phyloP scores from a whole-genome alignment of 1,139 yeast genomes.

The Blastobotrys petasosporus region DNA sequence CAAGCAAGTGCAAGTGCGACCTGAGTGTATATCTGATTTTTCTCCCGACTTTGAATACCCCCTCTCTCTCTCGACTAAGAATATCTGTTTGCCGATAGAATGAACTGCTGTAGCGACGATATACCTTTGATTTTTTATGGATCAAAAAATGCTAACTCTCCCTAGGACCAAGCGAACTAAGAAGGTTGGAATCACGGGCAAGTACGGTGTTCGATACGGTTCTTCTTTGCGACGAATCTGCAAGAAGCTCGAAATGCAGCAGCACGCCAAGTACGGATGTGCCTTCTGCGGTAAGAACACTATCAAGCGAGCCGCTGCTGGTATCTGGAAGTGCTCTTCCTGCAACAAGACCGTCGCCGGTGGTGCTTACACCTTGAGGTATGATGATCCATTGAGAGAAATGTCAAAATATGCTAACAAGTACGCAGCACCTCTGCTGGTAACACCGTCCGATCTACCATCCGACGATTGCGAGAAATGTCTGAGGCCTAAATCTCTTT shows the following conservation, averaged over 20 bases:
- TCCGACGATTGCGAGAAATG: constrained; percentile 99
- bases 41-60: too few relatives aligned
- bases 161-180: constrained; percentile 97
- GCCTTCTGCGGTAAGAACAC: constrained; percentile 99
- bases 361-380: constrained; percentile 97
- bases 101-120: too few relatives aligned
- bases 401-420: constrained; percentile 7
- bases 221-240: constrained; percentile 99
- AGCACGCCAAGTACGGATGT: constrained; percentile 98
- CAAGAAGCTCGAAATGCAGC: constrained; percentile 98
- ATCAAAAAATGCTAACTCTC: too few relatives aligned
- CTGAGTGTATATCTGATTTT: too few relatives aligned
- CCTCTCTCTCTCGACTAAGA: too few relatives aligned
- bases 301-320: constrained; percentile 96
- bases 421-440: constrained; percentile 79
- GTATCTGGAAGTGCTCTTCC: constrained; percentile 97
- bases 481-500: constrained; percentile 79
- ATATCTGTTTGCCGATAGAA: too few relatives aligned
- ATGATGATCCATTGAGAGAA: constrained; percentile 12
- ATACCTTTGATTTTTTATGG: too few relatives aligned
- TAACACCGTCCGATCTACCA: constrained; percentile 99
- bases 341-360: constrained; percentile 98
- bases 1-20: too few relatives aligned
- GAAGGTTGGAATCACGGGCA: constrained; percentile 99
- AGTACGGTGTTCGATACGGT: constrained; percentile 99